phyloP scores from a whole-genome alignment of 2,329 filamentous ascomycete genomes.

The Penicillium sp. region DNA sequence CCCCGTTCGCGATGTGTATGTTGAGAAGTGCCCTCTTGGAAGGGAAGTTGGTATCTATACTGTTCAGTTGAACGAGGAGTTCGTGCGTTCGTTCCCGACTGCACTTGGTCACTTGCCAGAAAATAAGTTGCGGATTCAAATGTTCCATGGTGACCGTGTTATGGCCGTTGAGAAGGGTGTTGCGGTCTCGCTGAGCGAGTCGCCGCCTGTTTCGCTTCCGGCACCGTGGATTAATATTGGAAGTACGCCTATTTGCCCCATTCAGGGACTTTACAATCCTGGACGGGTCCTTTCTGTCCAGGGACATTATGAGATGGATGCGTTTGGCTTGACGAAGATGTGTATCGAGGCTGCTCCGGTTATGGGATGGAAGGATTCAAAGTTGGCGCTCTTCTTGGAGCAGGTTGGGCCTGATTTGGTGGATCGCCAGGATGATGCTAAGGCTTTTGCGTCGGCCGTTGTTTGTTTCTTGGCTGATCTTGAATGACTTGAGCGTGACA shows the following conservation, averaged over 20 bases:
- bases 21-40: conserved; percentile 25
- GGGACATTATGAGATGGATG: conserved; percentile 28
- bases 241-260: conserved; percentile 25
- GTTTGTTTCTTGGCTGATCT: conserved; percentile 21
- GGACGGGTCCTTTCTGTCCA: conserved; percentile 24
- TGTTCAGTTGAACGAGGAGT: conserved; percentile 18
- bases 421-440: conserved; percentile 21
- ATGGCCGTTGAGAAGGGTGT: conserved; percentile 25
- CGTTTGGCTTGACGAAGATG: conserved; percentile 24
- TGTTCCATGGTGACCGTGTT: conserved; percentile 26
- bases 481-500: conserved; percentile 9
- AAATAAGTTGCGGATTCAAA: conserved; percentile 22
- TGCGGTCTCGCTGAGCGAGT: conserved; percentile 14
- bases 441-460: conserved; percentile 26
- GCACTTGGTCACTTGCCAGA: conserved; percentile 15
- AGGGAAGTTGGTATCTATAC: conserved; percentile 24
- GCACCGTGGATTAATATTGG: conserved; percentile 27
- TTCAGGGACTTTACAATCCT: conserved; percentile 25
- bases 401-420: conserved; percentile 22
- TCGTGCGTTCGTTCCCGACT: conserved; percentile 14
- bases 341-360: conserved; percentile 22
- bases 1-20: conserved; percentile 20
- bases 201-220: conserved; percentile 22
- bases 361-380: conserved; percentile 25
- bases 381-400: conserved; percentile 23